Percentiles rank a stretch among this genome's conserved stretches.
Conservation (phyloP, 2,329 filamentous ascomycete genomes). For the Volutella citrinella region DNA sequence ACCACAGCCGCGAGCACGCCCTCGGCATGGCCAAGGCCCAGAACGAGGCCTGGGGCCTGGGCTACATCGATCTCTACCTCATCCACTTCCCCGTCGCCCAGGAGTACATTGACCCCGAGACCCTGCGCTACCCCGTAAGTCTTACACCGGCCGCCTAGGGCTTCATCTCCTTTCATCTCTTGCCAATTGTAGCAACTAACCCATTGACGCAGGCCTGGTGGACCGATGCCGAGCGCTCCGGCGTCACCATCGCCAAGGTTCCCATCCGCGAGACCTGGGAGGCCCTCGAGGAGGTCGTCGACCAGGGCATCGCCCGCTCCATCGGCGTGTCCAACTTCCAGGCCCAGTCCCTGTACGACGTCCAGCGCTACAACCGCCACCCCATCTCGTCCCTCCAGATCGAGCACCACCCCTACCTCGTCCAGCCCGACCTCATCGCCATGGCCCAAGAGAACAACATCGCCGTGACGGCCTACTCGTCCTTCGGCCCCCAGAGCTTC, state of each 20-base stretch:
- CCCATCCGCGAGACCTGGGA: conserved; percentile 76
- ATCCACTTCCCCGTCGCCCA: conserved; percentile 61
- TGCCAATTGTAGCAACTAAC: conserved; percentile 1
- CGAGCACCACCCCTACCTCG: conserved; percentile 68
- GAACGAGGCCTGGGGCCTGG: conserved; percentile 74
- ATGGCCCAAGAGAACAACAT: conserved; percentile 57
- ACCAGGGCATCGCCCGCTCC: conserved; percentile 61
- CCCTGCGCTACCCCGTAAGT: conserved; percentile 36
- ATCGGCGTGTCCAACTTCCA: conserved; percentile 81
- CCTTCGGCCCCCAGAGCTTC: conserved; percentile 56
- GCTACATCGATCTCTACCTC: conserved; percentile 84
- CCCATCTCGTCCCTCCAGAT: conserved; percentile 58
- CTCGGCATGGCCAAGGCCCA: conserved; percentile 70
- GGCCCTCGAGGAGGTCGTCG: conserved; percentile 70
- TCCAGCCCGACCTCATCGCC: conserved; percentile 53
- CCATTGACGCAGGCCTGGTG: conserved; percentile 27
- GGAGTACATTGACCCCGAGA: conserved; percentile 40
- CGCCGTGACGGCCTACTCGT: conserved; percentile 62
- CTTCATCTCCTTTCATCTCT: no score
- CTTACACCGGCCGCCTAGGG: not conserved
- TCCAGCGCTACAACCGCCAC: conserved; percentile 56
- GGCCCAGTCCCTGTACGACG: conserved; percentile 55
- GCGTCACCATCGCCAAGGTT: conserved; percentile 55
- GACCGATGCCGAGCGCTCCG: conserved; percentile 42
- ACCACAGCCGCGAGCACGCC: conserved; percentile 75